Conservation (phyloP, 2,329 filamentous ascomycete species). For the Ascochyta fabae region DNA sequence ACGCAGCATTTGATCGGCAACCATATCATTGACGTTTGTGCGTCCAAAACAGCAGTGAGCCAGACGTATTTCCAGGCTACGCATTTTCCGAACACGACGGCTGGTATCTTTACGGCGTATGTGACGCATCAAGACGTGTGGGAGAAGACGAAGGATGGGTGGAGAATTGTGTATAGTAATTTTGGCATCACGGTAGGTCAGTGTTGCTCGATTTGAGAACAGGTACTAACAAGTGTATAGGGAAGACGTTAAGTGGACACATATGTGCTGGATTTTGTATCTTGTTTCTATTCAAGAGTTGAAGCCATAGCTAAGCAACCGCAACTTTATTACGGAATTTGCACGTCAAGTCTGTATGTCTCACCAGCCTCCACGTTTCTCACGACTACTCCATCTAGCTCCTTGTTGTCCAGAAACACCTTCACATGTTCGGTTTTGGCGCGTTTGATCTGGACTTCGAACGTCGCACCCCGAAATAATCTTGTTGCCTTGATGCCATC, state of each 20-base stretch:
- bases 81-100: constrained; percentile 12
- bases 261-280: too few relatives aligned
- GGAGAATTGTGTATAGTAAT: constrained; percentile 16
- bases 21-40: constrained; percentile 16
- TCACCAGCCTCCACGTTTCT: constrained; percentile 52
- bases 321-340: constrained; percentile 3
- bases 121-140: constrained; percentile 13
- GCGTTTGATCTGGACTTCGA: constrained; percentile 56
- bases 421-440: constrained; percentile 51
- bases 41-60: constrained; percentile 7
- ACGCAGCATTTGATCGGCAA: constrained; percentile 13
- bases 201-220: background rate
- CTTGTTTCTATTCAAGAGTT: too few relatives aligned
- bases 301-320: background rate
- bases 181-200: constrained; percentile 11
- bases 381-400: constrained; percentile 52
- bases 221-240: background rate
- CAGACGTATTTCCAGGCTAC: constrained; percentile 15
- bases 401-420: constrained; percentile 49
- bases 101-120: constrained; percentile 8
- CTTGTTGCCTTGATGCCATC: constrained; percentile 56
- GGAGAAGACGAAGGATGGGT: constrained; percentile 10
- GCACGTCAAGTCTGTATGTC: constrained; percentile 56
- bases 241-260: background rate
- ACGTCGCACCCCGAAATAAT: constrained; percentile 59